Conservation (phyloP, 2,329 filamentous ascomycete genomes). For the Penicillium verrucosum region DNA sequence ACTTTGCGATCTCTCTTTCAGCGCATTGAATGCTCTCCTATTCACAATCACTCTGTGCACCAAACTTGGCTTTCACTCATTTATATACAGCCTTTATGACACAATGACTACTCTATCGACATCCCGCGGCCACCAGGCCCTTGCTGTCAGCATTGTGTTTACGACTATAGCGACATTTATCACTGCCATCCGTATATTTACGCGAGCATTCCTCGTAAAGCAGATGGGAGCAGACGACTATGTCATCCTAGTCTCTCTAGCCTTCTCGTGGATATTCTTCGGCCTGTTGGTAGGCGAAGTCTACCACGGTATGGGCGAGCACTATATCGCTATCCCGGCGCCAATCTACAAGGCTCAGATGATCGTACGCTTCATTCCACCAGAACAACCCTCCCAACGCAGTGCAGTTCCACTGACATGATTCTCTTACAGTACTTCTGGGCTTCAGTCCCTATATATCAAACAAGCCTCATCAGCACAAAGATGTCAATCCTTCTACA, state of each 20-base stretch:
- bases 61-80: background rate
- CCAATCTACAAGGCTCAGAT: conserved; percentile 23
- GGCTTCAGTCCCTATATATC: conserved; percentile 35
- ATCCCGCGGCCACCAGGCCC: conserved; percentile 25
- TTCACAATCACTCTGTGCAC: background rate
- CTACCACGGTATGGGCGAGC: conserved; percentile 31
- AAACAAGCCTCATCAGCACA: conserved; percentile 32
- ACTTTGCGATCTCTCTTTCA: background rate
- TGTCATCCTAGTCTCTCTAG: conserved; percentile 35
- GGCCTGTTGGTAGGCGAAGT: conserved; percentile 31
- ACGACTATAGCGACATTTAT: conserved; percentile 33
- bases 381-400: background rate
- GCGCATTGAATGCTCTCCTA: background rate
- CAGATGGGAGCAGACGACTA: conserved; percentile 39
- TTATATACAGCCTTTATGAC: conserved; percentile 6
- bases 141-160: conserved; percentile 31
- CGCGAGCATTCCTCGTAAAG: conserved; percentile 33
- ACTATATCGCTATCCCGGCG: conserved; percentile 19
- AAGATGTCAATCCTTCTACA: conserved; percentile 38
- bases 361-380: conserved; percentile 18
- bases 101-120: conserved; percentile 28
- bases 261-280: conserved; percentile 32
- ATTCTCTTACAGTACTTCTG: conserved; percentile 27
- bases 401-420: background rate
- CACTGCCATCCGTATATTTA: conserved; percentile 42